A percentile compares a stretch with the other conserved stretches of the same genome.
Conservation (phyloP, 1,284 basidiomycete species). For the Cryptococcus wingfieldii region DNA sequence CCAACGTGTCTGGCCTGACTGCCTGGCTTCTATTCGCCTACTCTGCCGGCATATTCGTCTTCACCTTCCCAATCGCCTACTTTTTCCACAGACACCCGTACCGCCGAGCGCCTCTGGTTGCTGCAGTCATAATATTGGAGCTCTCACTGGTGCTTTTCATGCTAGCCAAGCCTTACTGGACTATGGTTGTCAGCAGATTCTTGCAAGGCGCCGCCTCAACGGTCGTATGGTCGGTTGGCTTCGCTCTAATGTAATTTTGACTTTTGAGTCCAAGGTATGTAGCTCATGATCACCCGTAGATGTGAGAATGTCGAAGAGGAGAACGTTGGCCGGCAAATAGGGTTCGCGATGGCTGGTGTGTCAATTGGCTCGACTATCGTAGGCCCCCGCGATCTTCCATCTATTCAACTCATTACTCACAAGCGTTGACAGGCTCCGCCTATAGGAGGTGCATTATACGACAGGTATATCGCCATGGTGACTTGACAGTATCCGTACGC, state of each 20-base stretch:
- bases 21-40: slow-evolving; percentile 44
- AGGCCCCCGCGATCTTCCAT: slow-evolving; percentile 48
- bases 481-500: neutral
- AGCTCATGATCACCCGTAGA: slow-evolving; percentile 39
- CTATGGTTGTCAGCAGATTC: slow-evolving; percentile 67
- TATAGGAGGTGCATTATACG: slow-evolving; percentile 64
- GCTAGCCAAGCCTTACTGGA: slow-evolving; percentile 64
- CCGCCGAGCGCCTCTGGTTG: slow-evolving; percentile 59
- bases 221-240: slow-evolving; percentile 62
- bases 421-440: slow-evolving; percentile 52
- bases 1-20: slow-evolving; percentile 33
- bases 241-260: slow-evolving; percentile 22
- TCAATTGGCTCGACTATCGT: slow-evolving; percentile 54
- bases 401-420: neutral
- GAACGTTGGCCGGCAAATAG: slow-evolving; percentile 63
- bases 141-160: slow-evolving; percentile 64
- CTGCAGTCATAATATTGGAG: slow-evolving; percentile 44
- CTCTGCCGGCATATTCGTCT: slow-evolving; percentile 34
- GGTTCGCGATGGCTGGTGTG: slow-evolving; percentile 66
- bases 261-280: neutral
- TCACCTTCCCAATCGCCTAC: slow-evolving; percentile 64
- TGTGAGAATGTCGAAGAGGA: slow-evolving; percentile 65
- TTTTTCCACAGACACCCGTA: slow-evolving; percentile 58
- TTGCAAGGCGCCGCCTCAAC: slow-evolving; percentile 69
- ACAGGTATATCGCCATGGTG: slow-evolving; percentile 4